These are phyloP conservation scores for Aureobasidium subglaciale DNA, from an alignment of 2,329 filamentous ascomycete species.

Conservation along the genomic window DNA sequence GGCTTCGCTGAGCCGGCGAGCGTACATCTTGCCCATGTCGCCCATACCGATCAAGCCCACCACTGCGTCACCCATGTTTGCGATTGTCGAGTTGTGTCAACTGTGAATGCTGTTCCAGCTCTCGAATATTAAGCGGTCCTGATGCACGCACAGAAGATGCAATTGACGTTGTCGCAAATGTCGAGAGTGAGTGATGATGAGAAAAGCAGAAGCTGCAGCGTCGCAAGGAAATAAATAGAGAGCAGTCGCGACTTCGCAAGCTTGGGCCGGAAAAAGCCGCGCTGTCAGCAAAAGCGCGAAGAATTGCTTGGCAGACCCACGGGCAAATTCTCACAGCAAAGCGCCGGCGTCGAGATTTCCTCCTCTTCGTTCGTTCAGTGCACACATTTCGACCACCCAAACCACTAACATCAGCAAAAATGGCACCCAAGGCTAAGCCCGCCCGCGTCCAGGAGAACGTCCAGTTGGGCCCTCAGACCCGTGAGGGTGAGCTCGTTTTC, in stretches of 20 bases:
- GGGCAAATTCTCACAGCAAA: conserved; percentile 10
- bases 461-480: conserved; percentile 91
- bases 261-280: background rate
- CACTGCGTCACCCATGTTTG: conserved; percentile 59
- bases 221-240: conserved; percentile 12
- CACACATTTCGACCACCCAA: conserved; percentile 10
- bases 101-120: background rate
- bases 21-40: conserved; percentile 99
- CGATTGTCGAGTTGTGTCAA: conserved; percentile 13
- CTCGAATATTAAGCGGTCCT: background rate
- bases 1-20: conserved; percentile 75
- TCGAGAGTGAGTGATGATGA: background rate
- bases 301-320: conserved; percentile 12
- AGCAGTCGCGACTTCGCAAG: background rate
- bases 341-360: background rate
- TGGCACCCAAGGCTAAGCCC: conserved; percentile 85
- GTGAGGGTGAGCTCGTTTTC: conserved; percentile 96
- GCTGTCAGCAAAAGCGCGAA: background rate
- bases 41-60: conserved; percentile 98
- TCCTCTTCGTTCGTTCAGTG: conserved; percentile 10
- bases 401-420: conserved; percentile 48
- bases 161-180: background rate
- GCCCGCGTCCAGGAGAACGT: conserved; percentile 89
- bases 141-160: conserved; percentile 1
- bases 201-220: conserved; percentile 10